These are phyloP conservation scores for Hylodesmum podocarpum DNA, from an alignment of 306 rosid genomes.

Conservation along the genomic window DNA sequence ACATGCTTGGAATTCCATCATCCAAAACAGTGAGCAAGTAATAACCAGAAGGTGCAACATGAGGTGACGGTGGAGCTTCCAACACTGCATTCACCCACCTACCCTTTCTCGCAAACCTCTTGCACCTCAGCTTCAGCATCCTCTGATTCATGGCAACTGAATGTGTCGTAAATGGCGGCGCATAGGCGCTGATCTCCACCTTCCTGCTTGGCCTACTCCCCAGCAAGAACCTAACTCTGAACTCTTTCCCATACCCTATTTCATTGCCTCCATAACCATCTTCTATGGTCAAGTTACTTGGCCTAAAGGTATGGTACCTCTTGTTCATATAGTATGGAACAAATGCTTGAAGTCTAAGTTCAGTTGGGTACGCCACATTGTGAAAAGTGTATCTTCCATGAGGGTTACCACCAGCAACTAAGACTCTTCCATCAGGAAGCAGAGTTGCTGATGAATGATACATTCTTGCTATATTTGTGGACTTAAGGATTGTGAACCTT, in stretches of 20 bases:
- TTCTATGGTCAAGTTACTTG: constrained; percentile 50
- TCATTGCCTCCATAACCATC: neutral
- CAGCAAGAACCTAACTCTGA: constrained; percentile 47
- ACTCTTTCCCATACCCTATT: constrained; percentile 53
- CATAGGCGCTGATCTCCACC: constrained; percentile 52
- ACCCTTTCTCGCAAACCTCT: constrained; percentile 15
- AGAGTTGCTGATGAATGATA: constrained; percentile 76
- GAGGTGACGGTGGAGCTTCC: constrained; percentile 67
- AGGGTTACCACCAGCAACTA: constrained; percentile 73
- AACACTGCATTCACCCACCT: constrained; percentile 49
- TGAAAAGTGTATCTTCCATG: constrained; percentile 47
- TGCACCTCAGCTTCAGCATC: constrained; percentile 60
- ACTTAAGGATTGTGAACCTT: constrained; percentile 55
- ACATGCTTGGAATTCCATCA: constrained; percentile 64
- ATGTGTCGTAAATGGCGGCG: constrained; percentile 80
- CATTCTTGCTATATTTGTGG: constrained; percentile 71
- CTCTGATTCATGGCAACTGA: constrained; percentile 78
- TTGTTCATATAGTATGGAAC: constrained; percentile 58
- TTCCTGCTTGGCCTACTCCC: constrained; percentile 26
- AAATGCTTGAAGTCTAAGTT: constrained; percentile 78
- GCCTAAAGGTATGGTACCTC: constrained; percentile 46
- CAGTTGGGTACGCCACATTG: constrained; percentile 66
- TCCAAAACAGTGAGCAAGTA: constrained; percentile 69
- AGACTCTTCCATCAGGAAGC: constrained; percentile 75
- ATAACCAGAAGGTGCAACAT: constrained; percentile 69